phyloP scores from a whole-genome alignment of 2,329 filamentous ascomycete genomes.

The Fusarium sp. region DNA sequence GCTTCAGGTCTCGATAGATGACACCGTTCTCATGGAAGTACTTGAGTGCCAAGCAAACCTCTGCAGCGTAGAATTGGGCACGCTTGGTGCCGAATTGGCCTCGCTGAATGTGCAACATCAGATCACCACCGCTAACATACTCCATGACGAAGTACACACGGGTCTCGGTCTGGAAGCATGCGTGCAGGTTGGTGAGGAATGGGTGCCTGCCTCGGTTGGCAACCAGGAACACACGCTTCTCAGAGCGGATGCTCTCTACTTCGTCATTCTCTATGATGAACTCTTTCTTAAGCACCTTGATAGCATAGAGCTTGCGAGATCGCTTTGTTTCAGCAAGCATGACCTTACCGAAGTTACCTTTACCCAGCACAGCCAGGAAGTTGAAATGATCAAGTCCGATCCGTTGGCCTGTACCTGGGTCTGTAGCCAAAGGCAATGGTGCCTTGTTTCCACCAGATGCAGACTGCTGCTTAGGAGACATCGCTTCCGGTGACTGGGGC shows the following conservation, averaged over 20 bases:
- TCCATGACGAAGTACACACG: conserved; percentile 99
- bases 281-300: conserved; percentile 99
- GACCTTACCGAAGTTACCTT: conserved; percentile 99
- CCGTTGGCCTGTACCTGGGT: conserved; percentile 77
- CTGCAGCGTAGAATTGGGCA: conserved; percentile 98
- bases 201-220: conserved; percentile 97
- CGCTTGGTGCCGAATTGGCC: conserved; percentile 95
- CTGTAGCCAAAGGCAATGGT: conserved; percentile 73
- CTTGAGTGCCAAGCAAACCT: conserved; percentile 95
- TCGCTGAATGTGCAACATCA: conserved; percentile 98
- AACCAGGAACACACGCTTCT: conserved; percentile 96
- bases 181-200: conserved; percentile 93
- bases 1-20: conserved; percentile 97
- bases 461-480: conserved; percentile 44
- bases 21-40: conserved; percentile 99
- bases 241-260: conserved; percentile 95
- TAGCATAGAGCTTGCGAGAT: conserved; percentile 90
- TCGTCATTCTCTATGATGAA: conserved; percentile 99
- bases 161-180: conserved; percentile 99
- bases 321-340: conserved; percentile 98
- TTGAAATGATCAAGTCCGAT: conserved; percentile 99
- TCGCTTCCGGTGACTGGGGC: conserved; percentile 51
- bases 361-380: conserved; percentile 96
- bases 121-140: conserved; percentile 96
- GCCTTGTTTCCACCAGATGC: conserved; percentile 54